Evolutionary conservation across 176 grass and related monocot genomes (phyloP).

Genomic region (Carex scoparia): DNA sequence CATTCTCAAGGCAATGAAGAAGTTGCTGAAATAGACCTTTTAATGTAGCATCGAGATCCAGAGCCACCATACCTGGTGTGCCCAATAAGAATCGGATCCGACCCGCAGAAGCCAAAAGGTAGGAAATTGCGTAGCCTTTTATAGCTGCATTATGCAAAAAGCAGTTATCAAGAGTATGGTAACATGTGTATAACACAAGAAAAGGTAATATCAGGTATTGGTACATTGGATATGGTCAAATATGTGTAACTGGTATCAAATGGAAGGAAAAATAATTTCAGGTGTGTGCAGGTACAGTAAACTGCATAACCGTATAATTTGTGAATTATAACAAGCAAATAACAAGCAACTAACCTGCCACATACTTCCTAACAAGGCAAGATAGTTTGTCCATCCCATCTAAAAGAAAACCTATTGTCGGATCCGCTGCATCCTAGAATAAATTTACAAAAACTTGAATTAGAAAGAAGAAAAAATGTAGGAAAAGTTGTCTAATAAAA

Average conservation of each 20-base stretch:
- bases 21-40: constrained; percentile 93
- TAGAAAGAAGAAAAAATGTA: neutral
- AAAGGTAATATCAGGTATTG: neutral
- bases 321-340: neutral
- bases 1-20: constrained; percentile 85
- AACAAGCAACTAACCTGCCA: constrained; percentile 53
- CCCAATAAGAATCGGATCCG: constrained; percentile 97
- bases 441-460: constrained; percentile 25
- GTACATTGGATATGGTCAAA: neutral
- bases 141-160: constrained; percentile 59
- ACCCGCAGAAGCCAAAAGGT: constrained; percentile 80
- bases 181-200: neutral
- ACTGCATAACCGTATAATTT: neutral
- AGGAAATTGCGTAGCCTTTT: constrained; percentile 93
- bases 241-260: neutral
- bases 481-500: constrained; percentile 2
- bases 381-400: constrained; percentile 94
- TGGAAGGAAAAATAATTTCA: neutral
- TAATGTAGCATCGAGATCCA: constrained; percentile 86
- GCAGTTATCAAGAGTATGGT: constrained; percentile 5
- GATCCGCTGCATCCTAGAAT: constrained; percentile 85
- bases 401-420: constrained; percentile 89
- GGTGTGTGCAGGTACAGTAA: too few relatives aligned
- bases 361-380: constrained; percentile 92
- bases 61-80: constrained; percentile 97